phyloP scores from a whole-genome alignment of 345 rosid genomes.

The Populus simonii region DNA sequence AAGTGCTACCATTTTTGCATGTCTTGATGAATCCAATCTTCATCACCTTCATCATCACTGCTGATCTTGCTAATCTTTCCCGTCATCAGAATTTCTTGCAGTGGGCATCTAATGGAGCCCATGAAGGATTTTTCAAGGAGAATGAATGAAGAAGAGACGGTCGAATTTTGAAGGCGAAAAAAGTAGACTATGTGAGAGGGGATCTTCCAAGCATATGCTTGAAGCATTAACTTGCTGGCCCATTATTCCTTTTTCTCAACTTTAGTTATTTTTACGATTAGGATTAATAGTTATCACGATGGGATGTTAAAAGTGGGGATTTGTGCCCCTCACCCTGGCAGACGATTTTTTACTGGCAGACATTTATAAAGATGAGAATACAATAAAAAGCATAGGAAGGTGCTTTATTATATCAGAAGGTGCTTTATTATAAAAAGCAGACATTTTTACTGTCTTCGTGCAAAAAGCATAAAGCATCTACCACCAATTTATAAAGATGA shows the following conservation, averaged over 20 bases:
- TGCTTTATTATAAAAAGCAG: no score
- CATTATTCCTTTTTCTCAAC: slow-evolving; percentile 4
- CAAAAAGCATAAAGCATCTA: no score
- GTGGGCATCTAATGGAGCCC: slow-evolving; percentile 1
- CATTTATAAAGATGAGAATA: no score
- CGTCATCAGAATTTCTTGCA: slow-evolving; percentile 3
- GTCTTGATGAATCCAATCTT: neutral
- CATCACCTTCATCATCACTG: slow-evolving; percentile 17
- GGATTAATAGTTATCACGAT: neutral
- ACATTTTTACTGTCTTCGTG: no score
- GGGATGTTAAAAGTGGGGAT: neutral
- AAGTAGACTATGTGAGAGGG: slow-evolving; percentile 14
- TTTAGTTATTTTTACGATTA: neutral
- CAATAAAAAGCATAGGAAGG: no score
- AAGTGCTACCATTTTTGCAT: neutral
- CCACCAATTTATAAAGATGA: no score
- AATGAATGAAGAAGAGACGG: slow-evolving; percentile 1
- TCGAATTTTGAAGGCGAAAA: slow-evolving; percentile 7
- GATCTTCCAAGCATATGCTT: slow-evolving; percentile 49
- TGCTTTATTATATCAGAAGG: no score
- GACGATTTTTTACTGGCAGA: no score
- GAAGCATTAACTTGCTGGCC: slow-evolving; percentile 33
- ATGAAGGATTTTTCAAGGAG: slow-evolving; percentile 10
- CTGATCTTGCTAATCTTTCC: slow-evolving; percentile 2
- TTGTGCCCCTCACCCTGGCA: neutral